Percentiles rank a stretch among this genome's conserved stretches.
Evolutionary conservation across 78 protist genomes (phyloP).

Genomic region (Andalucia godoyi): DNA sequence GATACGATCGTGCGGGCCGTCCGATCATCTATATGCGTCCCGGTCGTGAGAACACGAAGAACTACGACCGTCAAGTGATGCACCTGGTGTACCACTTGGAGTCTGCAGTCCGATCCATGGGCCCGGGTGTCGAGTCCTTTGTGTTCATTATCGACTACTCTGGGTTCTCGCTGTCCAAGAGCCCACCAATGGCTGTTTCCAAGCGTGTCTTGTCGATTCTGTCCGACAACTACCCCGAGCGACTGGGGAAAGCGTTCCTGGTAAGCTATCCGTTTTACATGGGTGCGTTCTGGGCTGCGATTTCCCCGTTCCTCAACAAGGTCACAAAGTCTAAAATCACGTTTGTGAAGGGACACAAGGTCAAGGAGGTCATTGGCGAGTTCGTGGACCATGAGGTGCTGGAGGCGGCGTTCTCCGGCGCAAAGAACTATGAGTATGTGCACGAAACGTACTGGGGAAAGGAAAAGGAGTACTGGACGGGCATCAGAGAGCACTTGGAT

Average conservation of each 20-base stretch:
- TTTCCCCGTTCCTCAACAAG: not conserved
- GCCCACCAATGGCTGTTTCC: not conserved
- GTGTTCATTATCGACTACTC: not conserved
- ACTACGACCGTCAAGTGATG: too few species aligned
- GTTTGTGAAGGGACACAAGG: too few species aligned
- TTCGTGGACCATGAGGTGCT: too few species aligned
- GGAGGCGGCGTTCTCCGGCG: too few species aligned
- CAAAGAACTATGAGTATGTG: too few species aligned
- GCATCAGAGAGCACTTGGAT: too few species aligned
- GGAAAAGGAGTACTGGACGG: too few species aligned
- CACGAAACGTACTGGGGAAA: too few species aligned
- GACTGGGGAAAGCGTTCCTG: not conserved
- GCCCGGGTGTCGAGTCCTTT: not conserved
- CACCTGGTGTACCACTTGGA: not conserved
- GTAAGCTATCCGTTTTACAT: constrained; percentile 1
- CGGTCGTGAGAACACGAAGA: not conserved
- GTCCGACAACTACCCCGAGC: constrained; percentile 1
- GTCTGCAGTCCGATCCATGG: not conserved
- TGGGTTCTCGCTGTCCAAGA: not conserved
- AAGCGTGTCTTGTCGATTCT: not conserved
- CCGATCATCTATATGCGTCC: constrained; percentile 2
- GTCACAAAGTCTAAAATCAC: not conserved
- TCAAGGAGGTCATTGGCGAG: too few species aligned
- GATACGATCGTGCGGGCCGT: not conserved
- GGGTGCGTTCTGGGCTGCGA: not conserved